Conservation (phyloP, 176 grass and related monocot species). For the Ampelocalamus luodianensis region DNA sequence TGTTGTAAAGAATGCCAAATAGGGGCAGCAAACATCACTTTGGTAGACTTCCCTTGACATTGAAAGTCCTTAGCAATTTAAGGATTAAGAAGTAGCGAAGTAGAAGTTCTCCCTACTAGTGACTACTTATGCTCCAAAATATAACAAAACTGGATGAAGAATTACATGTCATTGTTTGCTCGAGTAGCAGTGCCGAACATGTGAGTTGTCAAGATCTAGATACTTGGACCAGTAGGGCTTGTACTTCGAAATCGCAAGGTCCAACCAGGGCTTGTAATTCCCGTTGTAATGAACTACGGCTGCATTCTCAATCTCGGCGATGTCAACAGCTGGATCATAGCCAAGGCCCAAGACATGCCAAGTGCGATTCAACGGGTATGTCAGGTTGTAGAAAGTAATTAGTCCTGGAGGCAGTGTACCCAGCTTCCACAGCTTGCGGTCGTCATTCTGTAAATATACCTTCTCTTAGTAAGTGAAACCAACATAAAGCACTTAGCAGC, state of each 20-base stretch:
- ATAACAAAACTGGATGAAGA: slow-evolving; percentile 17
- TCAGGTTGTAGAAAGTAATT: slow-evolving; percentile 99
- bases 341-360: slow-evolving; percentile 98
- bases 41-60: no score
- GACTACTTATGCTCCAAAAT: neutral
- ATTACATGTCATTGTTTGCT: slow-evolving; percentile 51
- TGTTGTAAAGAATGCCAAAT: no score
- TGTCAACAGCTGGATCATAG: slow-evolving; percentile 88
- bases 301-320: slow-evolving; percentile 72
- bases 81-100: no score
- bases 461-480: slow-evolving; percentile 38
- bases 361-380: slow-evolving; percentile 72
- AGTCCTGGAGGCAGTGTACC: slow-evolving; percentile 85
- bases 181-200: slow-evolving; percentile 68
- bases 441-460: slow-evolving; percentile 68
- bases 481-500: slow-evolving; percentile 14
- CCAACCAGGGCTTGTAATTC: slow-evolving; percentile 97
- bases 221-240: slow-evolving; percentile 89
- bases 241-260: slow-evolving; percentile 96
- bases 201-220: slow-evolving; percentile 66
- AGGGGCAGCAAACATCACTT: no score
- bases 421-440: slow-evolving; percentile 92
- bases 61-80: no score
- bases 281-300: slow-evolving; percentile 93
- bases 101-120: neutral